phyloP scores from a whole-genome alignment of 768 basidiomycete genomes.

The Leccinum obscurum region DNA sequence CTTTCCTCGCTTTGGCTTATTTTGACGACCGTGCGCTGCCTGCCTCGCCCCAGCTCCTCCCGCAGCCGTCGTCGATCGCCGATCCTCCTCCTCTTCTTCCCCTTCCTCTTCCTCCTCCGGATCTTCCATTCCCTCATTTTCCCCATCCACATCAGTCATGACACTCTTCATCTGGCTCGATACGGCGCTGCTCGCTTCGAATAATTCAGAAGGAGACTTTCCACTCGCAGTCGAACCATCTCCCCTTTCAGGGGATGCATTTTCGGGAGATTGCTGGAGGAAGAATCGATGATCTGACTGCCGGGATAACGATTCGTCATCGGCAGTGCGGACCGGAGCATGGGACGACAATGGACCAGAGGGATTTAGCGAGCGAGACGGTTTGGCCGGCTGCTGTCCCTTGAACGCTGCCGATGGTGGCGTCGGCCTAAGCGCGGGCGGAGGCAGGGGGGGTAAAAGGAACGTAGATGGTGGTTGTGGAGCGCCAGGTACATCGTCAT shows the following conservation, averaged over 20 bases:
- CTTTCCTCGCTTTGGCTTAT: slow-evolving; percentile 35
- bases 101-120: slow-evolving; percentile 20
- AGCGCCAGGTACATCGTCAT: slow-evolving; percentile 20
- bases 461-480: slow-evolving; percentile 29
- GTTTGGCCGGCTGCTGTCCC: slow-evolving; percentile 20
- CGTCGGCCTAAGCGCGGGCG: slow-evolving; percentile 19
- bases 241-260: slow-evolving; percentile 37
- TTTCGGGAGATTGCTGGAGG: slow-evolving; percentile 44
- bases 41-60: slow-evolving; percentile 10
- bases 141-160: slow-evolving; percentile 21
- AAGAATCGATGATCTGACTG: slow-evolving; percentile 45
- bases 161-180: slow-evolving; percentile 33
- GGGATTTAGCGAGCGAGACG: slow-evolving; percentile 12
- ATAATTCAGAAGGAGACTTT: slow-evolving; percentile 34
- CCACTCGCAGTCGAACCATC: slow-evolving; percentile 33
- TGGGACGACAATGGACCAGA: slow-evolving; percentile 5
- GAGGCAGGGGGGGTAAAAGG: slow-evolving; percentile 33
- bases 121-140: slow-evolving; percentile 19
- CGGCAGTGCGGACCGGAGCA: slow-evolving; percentile 11
- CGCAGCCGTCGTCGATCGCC: slow-evolving; percentile 20
- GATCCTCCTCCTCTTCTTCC: slow-evolving; percentile 25
- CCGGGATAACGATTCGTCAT: slow-evolving; percentile 34
- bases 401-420: slow-evolving; percentile 2
- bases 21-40: slow-evolving; percentile 18
- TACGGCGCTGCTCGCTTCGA: slow-evolving; percentile 36